Evolutionary conservation across 768 basidiomycete genomes (phyloP).

Genomic region (Xerocomellus intermedius): DNA sequence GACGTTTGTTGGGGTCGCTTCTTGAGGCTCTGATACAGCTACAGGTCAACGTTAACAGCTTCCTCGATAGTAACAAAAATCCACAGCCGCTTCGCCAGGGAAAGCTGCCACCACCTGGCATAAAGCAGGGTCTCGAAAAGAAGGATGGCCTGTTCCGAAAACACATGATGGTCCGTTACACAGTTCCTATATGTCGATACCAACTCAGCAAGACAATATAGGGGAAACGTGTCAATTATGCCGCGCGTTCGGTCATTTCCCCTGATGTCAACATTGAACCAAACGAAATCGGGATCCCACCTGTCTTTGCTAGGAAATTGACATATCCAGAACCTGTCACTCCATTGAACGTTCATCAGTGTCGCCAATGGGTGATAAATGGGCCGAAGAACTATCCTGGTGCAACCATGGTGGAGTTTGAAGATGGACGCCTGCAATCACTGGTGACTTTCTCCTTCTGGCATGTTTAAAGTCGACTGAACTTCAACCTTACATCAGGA

Average conservation of each 20-base stretch:
- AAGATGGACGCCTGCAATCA: conserved; percentile 86
- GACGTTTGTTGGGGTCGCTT: conserved; percentile 61
- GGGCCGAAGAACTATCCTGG: conserved; percentile 90
- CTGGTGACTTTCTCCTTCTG: conserved; percentile 46
- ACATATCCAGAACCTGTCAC: conserved; percentile 99
- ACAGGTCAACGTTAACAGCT: conserved; percentile 93
- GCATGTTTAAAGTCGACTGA: conserved; percentile 1
- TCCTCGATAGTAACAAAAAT: conserved; percentile 96
- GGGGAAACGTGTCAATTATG: conserved; percentile 99
- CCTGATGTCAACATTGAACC: conserved; percentile 99
- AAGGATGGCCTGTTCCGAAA: conserved; percentile 98
- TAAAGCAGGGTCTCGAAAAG: conserved; percentile 97
- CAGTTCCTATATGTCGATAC: background rate
- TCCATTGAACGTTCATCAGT: conserved; percentile 80
- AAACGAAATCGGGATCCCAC: conserved; percentile 97
- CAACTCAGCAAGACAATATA: conserved; percentile 30
- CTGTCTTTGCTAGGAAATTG: conserved; percentile 93
- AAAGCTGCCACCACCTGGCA: conserved; percentile 85
- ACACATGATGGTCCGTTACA: conserved; percentile 89
- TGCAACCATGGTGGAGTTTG: conserved; percentile 91
- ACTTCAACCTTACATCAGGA: conserved; percentile 49
- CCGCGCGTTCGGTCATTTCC: conserved; percentile 99
- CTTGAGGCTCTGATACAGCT: conserved; percentile 85
- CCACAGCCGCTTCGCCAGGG: conserved; percentile 82
- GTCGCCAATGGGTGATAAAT: conserved; percentile 87